phyloP scores from a whole-genome alignment of 2,329 filamentous ascomycete species.

The Hymenoscyphus infarciens region DNA sequence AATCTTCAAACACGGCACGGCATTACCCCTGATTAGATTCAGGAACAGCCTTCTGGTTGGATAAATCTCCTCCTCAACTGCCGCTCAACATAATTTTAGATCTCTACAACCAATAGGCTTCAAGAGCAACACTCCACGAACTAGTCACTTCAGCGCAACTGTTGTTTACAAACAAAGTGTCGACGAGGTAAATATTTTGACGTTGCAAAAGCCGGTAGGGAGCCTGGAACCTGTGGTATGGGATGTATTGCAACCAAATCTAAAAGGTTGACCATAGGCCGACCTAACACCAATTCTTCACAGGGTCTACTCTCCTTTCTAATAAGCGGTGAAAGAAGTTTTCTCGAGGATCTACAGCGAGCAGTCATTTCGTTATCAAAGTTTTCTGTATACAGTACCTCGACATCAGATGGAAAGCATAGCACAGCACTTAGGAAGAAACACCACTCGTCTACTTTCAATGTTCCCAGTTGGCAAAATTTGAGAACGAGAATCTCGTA shows the following conservation, averaged over 20 bases:
- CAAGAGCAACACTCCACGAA: not conserved
- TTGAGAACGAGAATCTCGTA: not conserved
- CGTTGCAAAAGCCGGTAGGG: not conserved
- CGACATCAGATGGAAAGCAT: not conserved
- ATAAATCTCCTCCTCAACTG: not conserved
- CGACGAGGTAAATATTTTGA: not conserved
- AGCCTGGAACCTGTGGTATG: not conserved
- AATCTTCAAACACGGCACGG: not conserved
- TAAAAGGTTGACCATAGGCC: not conserved
- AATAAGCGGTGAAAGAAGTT: not conserved
- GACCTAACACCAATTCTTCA: not conserved
- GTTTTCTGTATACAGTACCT: not conserved
- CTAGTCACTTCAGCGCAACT: not conserved
- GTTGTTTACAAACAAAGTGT: not conserved
- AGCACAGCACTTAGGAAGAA: not conserved
- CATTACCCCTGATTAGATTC: conserved; percentile 12
- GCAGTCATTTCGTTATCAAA: not conserved
- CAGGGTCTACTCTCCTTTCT: not conserved
- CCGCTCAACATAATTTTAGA: not conserved
- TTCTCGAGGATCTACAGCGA: not conserved
- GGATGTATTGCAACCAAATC: not conserved
- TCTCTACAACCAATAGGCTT: not conserved
- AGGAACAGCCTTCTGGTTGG: conserved; percentile 13
- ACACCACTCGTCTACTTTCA: not conserved
- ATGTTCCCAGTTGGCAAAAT: not conserved